Evolutionary conservation across 768 basidiomycete species (phyloP).

Genomic region (Dacryopinax spathularia): DNA sequence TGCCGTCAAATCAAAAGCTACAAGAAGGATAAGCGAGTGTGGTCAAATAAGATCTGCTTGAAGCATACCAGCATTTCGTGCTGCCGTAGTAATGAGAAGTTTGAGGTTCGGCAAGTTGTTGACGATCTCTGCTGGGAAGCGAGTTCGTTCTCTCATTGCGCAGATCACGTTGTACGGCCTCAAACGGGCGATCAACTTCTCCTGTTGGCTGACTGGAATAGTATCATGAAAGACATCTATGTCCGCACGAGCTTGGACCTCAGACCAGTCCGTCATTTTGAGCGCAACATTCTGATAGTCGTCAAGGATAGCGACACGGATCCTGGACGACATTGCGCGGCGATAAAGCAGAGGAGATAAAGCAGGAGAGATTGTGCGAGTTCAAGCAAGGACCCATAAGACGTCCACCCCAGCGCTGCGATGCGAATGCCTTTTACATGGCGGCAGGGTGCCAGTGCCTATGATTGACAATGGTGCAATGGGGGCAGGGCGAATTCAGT

Average conservation of each 20-base stretch:
- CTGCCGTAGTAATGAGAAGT: constrained; percentile 46
- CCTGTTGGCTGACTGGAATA: constrained; percentile 31
- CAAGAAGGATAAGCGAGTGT: constrained; percentile 24
- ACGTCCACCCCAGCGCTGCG: too few relatives aligned
- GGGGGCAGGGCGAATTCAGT: too few relatives aligned
- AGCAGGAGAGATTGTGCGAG: too few relatives aligned
- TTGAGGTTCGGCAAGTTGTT: constrained; percentile 44
- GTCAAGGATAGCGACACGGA: constrained; percentile 43
- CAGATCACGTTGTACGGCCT: constrained; percentile 42
- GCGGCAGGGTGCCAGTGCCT: too few relatives aligned
- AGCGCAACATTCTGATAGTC: constrained; percentile 44
- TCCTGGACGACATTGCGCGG: neutral
- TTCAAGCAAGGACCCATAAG: too few relatives aligned
- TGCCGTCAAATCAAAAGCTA: constrained; percentile 35
- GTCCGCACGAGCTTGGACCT: constrained; percentile 25
- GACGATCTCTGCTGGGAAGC: constrained; percentile 36
- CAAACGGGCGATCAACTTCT: constrained; percentile 36
- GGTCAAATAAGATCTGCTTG: neutral
- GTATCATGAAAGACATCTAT: constrained; percentile 41
- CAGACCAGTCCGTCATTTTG: constrained; percentile 41
- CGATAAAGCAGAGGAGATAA: too few relatives aligned
- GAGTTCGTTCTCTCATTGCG: constrained; percentile 55
- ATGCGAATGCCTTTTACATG: too few relatives aligned
- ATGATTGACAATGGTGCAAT: too few relatives aligned
- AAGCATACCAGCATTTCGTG: constrained; percentile 9